These are phyloP conservation scores for Monilinia aucupariae DNA, from an alignment of 2,329 filamentous ascomycete genomes.

Conservation along the genomic window DNA sequence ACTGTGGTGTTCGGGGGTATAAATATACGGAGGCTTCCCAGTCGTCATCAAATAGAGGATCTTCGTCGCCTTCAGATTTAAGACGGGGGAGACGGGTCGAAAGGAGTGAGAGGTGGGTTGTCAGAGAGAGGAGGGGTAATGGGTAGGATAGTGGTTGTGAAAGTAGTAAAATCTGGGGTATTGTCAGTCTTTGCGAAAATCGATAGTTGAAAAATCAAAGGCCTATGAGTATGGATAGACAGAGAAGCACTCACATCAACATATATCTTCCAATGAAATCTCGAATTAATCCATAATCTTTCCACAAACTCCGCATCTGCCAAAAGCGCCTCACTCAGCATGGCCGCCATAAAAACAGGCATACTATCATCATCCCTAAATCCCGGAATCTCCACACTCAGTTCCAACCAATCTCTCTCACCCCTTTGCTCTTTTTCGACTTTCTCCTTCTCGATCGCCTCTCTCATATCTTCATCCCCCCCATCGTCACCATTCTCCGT, in stretches of 20 bases:
- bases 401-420: constrained; percentile 73
- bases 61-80: constrained; percentile 87
- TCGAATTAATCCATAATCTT: constrained; percentile 76
- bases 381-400: constrained; percentile 87
- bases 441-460: constrained; percentile 30
- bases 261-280: constrained; percentile 96
- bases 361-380: constrained; percentile 84
- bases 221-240: background rate
- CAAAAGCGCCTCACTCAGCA: constrained; percentile 82
- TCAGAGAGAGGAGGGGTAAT: constrained; percentile 84
- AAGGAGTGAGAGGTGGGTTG: constrained; percentile 87
- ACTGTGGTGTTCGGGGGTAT: constrained; percentile 44
- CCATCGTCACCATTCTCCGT: constrained; percentile 33
- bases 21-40: constrained; percentile 80
- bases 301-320: constrained; percentile 63
- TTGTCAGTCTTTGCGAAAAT: constrained; percentile 11
- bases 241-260: constrained; percentile 60
- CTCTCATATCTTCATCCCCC: constrained; percentile 40
- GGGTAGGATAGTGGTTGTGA: constrained; percentile 92
- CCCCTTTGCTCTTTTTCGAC: constrained; percentile 40
- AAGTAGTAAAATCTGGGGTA: constrained; percentile 74
- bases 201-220: background rate
- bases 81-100: constrained; percentile 78
- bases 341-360: constrained; percentile 79
- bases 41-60: constrained; percentile 96